Evolutionary conservation across 2,329 filamentous ascomycete genomes (phyloP).

Genomic region (Penicillium sp.): DNA sequence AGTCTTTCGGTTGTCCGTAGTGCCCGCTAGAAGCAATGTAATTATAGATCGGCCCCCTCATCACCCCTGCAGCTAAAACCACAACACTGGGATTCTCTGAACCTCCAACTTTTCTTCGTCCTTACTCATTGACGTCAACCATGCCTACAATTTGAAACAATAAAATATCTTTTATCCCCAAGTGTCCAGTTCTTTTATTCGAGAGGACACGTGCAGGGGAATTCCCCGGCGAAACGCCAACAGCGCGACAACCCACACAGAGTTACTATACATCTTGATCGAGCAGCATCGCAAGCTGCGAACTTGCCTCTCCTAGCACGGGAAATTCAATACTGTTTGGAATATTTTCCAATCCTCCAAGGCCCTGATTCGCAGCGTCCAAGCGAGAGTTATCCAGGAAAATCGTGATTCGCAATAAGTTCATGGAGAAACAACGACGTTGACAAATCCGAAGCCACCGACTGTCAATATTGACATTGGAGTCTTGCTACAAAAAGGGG

Average conservation of each 20-base stretch:
- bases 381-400: neutral
- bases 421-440: conserved; percentile 20
- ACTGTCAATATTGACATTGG: neutral
- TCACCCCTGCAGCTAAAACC: conserved; percentile 35
- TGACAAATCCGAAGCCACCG: neutral
- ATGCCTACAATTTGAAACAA: conserved; percentile 3
- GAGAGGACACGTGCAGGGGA: neutral
- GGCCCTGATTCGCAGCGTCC: neutral
- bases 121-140: conserved; percentile 4
- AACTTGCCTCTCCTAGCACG: neutral
- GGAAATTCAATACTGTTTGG: neutral
- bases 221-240: neutral
- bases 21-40: conserved; percentile 20
- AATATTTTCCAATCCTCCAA: neutral
- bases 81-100: conserved; percentile 28
- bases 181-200: neutral
- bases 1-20: neutral
- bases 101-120: conserved; percentile 13
- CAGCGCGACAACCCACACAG: neutral
- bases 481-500: neutral
- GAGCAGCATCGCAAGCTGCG: neutral
- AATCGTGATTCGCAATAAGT: conserved; percentile 5
- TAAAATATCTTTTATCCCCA: neutral
- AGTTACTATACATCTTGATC: neutral
- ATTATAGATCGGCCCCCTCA: conserved; percentile 29